Percentiles rank a stretch among this genome's conserved stretches.
phyloP scores from a whole-genome alignment of 1,139 yeast species.

The Diutina sp. region DNA sequence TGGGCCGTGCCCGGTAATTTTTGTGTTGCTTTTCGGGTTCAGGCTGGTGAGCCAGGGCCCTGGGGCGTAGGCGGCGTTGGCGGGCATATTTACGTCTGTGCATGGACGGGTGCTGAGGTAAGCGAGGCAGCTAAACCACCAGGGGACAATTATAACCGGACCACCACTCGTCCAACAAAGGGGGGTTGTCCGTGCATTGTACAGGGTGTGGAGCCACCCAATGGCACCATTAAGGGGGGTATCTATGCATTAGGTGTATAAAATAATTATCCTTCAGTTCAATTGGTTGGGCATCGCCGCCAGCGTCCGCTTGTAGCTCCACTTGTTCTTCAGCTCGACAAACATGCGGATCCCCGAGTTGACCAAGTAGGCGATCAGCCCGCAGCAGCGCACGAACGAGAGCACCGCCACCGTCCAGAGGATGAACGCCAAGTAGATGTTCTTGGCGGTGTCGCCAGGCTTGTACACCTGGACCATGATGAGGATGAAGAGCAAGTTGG shows the following conservation, averaged over 20 bases:
- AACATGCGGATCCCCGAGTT: constrained; percentile 26
- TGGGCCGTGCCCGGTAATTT: not conserved
- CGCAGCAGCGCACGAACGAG: constrained; percentile 67
- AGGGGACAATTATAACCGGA: no score
- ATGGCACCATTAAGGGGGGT: not conserved
- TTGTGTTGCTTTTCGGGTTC: not conserved
- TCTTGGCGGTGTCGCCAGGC: constrained; percentile 42
- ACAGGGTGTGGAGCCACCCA: no score
- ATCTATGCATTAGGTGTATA: not conserved
- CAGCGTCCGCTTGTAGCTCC: constrained; percentile 21
- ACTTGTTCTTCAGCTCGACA: constrained; percentile 30
- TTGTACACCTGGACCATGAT: constrained; percentile 73
- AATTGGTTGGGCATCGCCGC: not conserved
- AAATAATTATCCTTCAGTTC: not conserved
- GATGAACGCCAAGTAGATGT: constrained; percentile 70
- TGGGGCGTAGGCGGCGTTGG: no score
- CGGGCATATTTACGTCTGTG: no score
- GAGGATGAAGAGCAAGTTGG: constrained; percentile 71
- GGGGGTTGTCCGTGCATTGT: no score
- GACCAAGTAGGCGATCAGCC: constrained; percentile 55
- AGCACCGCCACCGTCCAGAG: constrained; percentile 85
- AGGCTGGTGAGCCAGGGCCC: no score
- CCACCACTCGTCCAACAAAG: no score
- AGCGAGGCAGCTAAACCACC: no score
- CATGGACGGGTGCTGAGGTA: no score